phyloP scores from a whole-genome alignment of 495 filamentous ascomycete species.

The Neurospora sublineolata region DNA sequence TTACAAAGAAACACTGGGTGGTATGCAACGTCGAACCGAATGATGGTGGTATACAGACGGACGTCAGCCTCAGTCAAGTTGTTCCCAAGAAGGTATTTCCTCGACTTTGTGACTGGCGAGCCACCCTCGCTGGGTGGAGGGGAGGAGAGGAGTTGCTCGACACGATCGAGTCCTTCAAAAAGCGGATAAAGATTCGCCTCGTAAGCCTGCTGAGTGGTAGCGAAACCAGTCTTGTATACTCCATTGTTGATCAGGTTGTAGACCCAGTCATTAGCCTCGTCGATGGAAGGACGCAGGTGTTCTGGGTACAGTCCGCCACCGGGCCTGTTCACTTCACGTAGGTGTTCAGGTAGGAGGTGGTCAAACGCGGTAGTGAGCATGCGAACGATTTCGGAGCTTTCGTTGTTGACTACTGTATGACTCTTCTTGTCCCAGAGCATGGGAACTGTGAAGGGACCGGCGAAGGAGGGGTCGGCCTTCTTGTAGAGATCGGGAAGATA shows the following conservation, averaged over 20 bases:
- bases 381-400: slow-evolving; percentile 65
- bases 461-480: slow-evolving; percentile 49
- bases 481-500: slow-evolving; percentile 54
- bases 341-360: slow-evolving; percentile 49
- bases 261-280: slow-evolving; percentile 68
- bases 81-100: slow-evolving; percentile 49
- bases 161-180: slow-evolving; percentile 57
- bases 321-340: slow-evolving; percentile 42
- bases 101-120: neutral
- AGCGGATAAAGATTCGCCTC: slow-evolving; percentile 52
- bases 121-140: slow-evolving; percentile 26
- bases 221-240: slow-evolving; percentile 50
- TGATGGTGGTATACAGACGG: slow-evolving; percentile 65
- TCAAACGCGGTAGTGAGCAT: slow-evolving; percentile 64
- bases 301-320: slow-evolving; percentile 45
- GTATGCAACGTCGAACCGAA: slow-evolving; percentile 71
- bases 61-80: slow-evolving; percentile 66
- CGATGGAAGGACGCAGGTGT: slow-evolving; percentile 50
- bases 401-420: slow-evolving; percentile 61
- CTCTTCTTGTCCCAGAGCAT: slow-evolving; percentile 60
- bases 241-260: slow-evolving; percentile 82
- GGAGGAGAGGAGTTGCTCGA: slow-evolving; percentile 51
- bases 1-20: slow-evolving; percentile 80
- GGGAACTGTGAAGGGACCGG: slow-evolving; percentile 58
- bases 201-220: slow-evolving; percentile 55